Base-by-base conservation (phyloP, 139 green algal genomes). In the Micractinium sp. region DNA sequence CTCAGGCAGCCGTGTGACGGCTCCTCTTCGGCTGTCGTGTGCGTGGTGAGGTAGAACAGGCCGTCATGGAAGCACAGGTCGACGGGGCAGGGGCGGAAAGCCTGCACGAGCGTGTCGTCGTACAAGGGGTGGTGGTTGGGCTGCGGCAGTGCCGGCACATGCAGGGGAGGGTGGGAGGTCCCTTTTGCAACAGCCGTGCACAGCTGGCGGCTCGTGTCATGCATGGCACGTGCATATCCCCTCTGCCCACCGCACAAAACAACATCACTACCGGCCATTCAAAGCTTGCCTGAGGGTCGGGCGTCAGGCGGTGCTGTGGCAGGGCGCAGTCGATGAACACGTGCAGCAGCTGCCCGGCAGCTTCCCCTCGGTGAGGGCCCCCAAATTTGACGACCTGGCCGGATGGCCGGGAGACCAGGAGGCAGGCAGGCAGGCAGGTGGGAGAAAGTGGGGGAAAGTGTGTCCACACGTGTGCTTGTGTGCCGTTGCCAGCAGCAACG, bases 41-140 rank as follows among this genome's bases (percentile, higher is more conserved):
- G 81, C 20, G 81, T 76, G 33, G 81, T 86, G 33, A 86, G 33
- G 81, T 53, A 86, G 35, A 86, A 56, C 1, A 77, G 7, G 81
- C 81, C 81, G 27, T 33, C 33, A 60, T 53, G 36, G 12, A 33
- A 86, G 81, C 60, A 75, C 33, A 86, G 76, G 61, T 77, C 61
- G 25, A 77, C 60, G 33, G 81, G 81, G n/a, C 35, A 61, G 61
- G 81, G 81, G 22, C 27, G 56, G 22, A 38, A 31, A 7, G 41
- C n/a, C 81, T 86, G 61, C 60, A 35, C 60, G 33, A 31, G 35
- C 12, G 25, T 36, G 78, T 27, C 38, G 16, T 25, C 25, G 9
- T 0, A 38, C 3, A 25, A 83, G 39, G 78, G 78, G 3, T 1
- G 39, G 12, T 38, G 31, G 15, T 16, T 33, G 27, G 2, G 67